phyloP scores from a whole-genome alignment of 306 rosid genomes.

The Coriaria nepalensis region DNA sequence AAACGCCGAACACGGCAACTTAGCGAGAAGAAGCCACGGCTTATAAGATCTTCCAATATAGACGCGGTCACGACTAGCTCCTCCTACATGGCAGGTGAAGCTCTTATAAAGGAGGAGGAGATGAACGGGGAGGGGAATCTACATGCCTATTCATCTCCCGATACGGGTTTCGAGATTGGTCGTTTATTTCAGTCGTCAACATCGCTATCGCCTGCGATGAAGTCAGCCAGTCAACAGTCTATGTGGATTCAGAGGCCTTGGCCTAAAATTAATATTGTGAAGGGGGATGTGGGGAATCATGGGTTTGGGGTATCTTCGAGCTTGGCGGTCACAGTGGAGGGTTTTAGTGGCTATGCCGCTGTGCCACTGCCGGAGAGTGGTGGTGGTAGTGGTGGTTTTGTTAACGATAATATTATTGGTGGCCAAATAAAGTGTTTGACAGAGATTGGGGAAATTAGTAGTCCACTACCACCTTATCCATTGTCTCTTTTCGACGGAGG shows the following conservation, averaged over 20 bases:
- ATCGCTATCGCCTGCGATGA: slow-evolving; percentile 14
- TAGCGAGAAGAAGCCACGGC: slow-evolving; percentile 33
- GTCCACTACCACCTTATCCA: slow-evolving; percentile 71
- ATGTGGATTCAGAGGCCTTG: slow-evolving; percentile 12
- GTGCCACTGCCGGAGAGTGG: slow-evolving; percentile 15
- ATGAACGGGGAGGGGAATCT: slow-evolving; percentile 25
- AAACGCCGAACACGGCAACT: slow-evolving; percentile 15
- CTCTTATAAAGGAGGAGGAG: slow-evolving; percentile 23
- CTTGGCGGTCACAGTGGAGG: no score
- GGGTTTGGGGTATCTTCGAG: no score
- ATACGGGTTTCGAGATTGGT: slow-evolving; percentile 30
- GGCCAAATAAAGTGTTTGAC: slow-evolving; percentile 23
- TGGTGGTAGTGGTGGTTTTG: no score
- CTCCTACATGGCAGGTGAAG: slow-evolving; percentile 24
- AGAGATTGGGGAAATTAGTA: slow-evolving; percentile 23
- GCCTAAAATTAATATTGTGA: no score
- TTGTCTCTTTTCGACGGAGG: slow-evolving; percentile 79
- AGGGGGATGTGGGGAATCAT: no score
- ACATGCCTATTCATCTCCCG: slow-evolving; percentile 24
- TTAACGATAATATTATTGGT: slow-evolving; percentile 1
- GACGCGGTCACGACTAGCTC: slow-evolving; percentile 18
- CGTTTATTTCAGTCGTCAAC: slow-evolving; percentile 9
- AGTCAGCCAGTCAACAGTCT: no score
- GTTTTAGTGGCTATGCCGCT: not conserved
- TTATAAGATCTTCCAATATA: slow-evolving; percentile 14